Percentiles rank a stretch among this genome's conserved stretches.
Evolutionary conservation across 768 basidiomycete genomes (phyloP).

Genomic region (Mycena belliarum): DNA sequence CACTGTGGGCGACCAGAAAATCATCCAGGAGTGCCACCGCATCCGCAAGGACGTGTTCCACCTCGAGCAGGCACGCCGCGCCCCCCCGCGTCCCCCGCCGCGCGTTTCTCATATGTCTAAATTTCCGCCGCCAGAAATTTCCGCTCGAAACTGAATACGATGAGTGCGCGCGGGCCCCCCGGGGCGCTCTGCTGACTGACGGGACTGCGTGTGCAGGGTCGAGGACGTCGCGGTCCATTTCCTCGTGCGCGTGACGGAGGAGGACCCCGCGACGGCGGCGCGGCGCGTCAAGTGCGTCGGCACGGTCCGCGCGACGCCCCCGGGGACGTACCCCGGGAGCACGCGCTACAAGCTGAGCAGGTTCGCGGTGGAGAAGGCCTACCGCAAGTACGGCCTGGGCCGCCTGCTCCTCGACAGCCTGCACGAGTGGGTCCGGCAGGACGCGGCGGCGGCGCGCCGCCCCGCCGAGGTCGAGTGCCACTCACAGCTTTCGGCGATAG

Average conservation of each 20-base stretch:
- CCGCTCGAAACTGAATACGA: constrained; percentile 76
- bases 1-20: constrained; percentile 46
- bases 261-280: constrained; percentile 9
- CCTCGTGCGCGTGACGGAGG: constrained; percentile 57
- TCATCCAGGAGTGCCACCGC: constrained; percentile 41
- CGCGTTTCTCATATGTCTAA: too few species aligned
- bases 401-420: constrained; percentile 62
- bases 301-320: constrained; percentile 54
- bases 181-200: not conserved
- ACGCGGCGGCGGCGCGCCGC: constrained; percentile 36
- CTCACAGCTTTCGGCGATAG: constrained; percentile 71
- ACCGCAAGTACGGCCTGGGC: constrained; percentile 66
- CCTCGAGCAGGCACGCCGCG: constrained; percentile 29
- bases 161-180: constrained; percentile 47
- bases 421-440: constrained; percentile 57
- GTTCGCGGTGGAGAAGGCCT: constrained; percentile 64
- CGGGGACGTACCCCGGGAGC: constrained; percentile 35
- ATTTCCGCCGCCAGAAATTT: constrained; percentile 51
- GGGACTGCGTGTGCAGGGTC: constrained; percentile 39
- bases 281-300: constrained; percentile 66
- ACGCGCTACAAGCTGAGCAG: constrained; percentile 67
- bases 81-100: too few species aligned
- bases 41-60: constrained; percentile 14
- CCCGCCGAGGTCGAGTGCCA: constrained; percentile 54
- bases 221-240: constrained; percentile 71